Evolutionary conservation across 208 protist species (phyloP).

Genomic region (Trypanosoma scelopori): DNA sequence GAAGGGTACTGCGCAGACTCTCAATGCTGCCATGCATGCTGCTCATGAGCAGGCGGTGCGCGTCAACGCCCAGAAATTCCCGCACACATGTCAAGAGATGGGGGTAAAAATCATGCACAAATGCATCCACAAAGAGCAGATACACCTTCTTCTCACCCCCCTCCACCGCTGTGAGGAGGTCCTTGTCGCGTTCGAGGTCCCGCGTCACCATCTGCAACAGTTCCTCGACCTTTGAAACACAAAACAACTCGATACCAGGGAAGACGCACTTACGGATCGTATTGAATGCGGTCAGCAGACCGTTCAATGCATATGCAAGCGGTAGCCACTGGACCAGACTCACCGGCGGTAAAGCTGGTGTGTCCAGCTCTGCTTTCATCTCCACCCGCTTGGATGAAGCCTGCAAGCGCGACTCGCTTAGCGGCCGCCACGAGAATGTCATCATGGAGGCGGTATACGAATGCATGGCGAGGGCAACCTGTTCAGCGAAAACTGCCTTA

Average conservation of each 20-base stretch:
- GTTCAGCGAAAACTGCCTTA: slow-evolving; percentile 52
- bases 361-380: slow-evolving; percentile 8
- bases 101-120: slow-evolving; percentile 60
- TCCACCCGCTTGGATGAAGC: slow-evolving; percentile 1
- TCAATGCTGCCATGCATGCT: slow-evolving; percentile 28
- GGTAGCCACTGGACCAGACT: slow-evolving; percentile 68
- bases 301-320: slow-evolving; percentile 84
- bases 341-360: slow-evolving; percentile 23
- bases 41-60: slow-evolving; percentile 31
- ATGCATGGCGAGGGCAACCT: slow-evolving; percentile 49
- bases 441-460: slow-evolving; percentile 66
- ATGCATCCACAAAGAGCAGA: slow-evolving; percentile 57
- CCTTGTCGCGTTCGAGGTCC: slow-evolving; percentile 59
- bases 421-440: slow-evolving; percentile 51
- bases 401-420: slow-evolving; percentile 16
- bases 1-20: slow-evolving; percentile 27
- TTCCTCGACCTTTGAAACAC: slow-evolving; percentile 40
- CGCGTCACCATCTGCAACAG: slow-evolving; percentile 50
- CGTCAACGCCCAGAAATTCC: slow-evolving; percentile 35
- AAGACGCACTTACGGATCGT: slow-evolving; percentile 68
- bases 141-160: slow-evolving; percentile 39
- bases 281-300: slow-evolving; percentile 73
- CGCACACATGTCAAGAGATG: slow-evolving; percentile 54
- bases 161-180: slow-evolving; percentile 63
- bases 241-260: slow-evolving; percentile 49